Conservation (phyloP, 352 stramenopile species). For the Pythium periplocum region DNA sequence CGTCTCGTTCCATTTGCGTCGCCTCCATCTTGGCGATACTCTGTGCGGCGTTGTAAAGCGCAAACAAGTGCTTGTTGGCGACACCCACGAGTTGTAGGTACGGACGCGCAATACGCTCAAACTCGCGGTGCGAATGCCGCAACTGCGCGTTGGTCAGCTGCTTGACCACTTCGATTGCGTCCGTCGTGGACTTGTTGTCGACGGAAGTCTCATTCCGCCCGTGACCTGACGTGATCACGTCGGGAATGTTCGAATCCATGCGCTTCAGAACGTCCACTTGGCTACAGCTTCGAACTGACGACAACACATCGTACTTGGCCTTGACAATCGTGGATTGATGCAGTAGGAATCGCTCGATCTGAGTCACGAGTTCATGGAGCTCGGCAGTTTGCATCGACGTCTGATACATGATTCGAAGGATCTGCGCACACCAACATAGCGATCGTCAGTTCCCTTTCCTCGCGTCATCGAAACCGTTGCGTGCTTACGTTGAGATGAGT, state of each 20-base stretch:
- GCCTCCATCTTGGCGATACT: constrained; percentile 9
- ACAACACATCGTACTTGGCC: constrained; percentile 20
- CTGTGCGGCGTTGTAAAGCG: constrained; percentile 25
- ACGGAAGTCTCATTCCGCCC: too few species aligned
- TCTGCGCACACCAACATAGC: constrained; percentile 9
- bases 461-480: too few species aligned
- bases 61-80: constrained; percentile 26
- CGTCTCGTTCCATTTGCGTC: not conserved
- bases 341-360: constrained; percentile 27
- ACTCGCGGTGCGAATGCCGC: constrained; percentile 8
- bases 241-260: not conserved
- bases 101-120: constrained; percentile 9
- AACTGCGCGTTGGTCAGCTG: constrained; percentile 19
- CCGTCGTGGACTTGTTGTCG: not conserved
- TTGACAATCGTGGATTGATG: constrained; percentile 28
- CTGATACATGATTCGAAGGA: constrained; percentile 25
- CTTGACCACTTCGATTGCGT: constrained; percentile 11
- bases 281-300: not conserved
- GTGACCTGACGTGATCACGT: too few species aligned
- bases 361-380: constrained; percentile 4
- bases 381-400: constrained; percentile 11
- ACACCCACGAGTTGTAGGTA: constrained; percentile 17
- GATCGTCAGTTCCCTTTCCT: too few species aligned
- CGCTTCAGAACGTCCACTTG: constrained; percentile 14
- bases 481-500: constrained; percentile 23